Conservation (phyloP, 139 green algal genomes). For the Parachlorella kessleri region DNA sequence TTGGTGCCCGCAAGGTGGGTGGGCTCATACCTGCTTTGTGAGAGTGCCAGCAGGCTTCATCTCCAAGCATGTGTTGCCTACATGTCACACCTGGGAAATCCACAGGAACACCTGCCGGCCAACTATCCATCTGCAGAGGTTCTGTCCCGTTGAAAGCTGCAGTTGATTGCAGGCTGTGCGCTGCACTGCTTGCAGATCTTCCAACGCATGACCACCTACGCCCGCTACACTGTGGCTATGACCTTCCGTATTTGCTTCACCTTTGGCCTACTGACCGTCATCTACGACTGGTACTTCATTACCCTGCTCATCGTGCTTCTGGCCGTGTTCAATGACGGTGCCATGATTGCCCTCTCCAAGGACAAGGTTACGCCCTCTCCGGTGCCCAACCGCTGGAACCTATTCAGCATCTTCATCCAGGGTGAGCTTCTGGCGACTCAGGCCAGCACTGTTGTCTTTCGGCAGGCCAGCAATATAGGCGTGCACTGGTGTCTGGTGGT, state of each 20-base stretch:
- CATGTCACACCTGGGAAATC: too few relatives aligned
- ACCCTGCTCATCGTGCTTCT: slow-evolving; percentile 88
- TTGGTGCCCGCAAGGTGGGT: slow-evolving; percentile 69
- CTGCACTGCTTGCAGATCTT: slow-evolving; percentile 93
- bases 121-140: too few relatives aligned
- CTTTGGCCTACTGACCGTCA: slow-evolving; percentile 82
- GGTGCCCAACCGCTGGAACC: slow-evolving; percentile 77
- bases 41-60: too few relatives aligned
- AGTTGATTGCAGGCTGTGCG: slow-evolving; percentile 16
- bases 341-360: slow-evolving; percentile 90
- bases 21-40: too few relatives aligned
- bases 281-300: slow-evolving; percentile 82
- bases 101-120: too few relatives aligned
- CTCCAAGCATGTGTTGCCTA: too few relatives aligned
- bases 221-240: slow-evolving; percentile 74
- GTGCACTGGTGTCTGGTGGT: too few relatives aligned
- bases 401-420: slow-evolving; percentile 77
- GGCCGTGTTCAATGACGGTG: slow-evolving; percentile 89
- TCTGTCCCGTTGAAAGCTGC: background rate
- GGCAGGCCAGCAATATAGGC: too few relatives aligned
- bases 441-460: too few relatives aligned
- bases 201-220: slow-evolving; percentile 90
- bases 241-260: slow-evolving; percentile 90
- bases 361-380: slow-evolving; percentile 63
- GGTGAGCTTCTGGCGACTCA: slow-evolving; percentile 27